Conservation (phyloP, 768 basidiomycete species). For the Exidia glandulosa region DNA sequence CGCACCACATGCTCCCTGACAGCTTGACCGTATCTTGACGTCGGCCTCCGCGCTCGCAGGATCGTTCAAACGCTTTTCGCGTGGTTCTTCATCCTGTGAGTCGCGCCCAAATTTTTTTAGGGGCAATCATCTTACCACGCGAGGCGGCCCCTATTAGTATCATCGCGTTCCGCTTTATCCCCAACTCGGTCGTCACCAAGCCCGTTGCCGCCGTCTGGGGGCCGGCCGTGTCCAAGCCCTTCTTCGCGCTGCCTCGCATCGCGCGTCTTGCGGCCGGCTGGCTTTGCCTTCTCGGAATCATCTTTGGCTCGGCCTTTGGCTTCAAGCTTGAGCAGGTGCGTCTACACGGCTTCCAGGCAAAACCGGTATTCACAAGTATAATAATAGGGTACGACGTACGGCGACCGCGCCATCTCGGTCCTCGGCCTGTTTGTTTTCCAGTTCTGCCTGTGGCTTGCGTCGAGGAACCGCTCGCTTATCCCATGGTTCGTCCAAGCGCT, state of each 20-base stretch:
- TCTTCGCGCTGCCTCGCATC: slow-evolving; percentile 43
- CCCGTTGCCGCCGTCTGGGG: slow-evolving; percentile 68
- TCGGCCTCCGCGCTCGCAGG: slow-evolving; percentile 27
- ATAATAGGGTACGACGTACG: slow-evolving; percentile 49
- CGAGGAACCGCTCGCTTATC: slow-evolving; percentile 48
- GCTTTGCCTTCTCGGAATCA: slow-evolving; percentile 61
- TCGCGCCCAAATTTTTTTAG: not conserved
- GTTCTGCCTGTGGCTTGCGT: slow-evolving; percentile 57
- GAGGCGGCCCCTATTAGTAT: slow-evolving; percentile 26
- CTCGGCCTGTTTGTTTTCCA: slow-evolving; percentile 76
- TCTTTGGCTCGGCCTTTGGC: slow-evolving; percentile 84
- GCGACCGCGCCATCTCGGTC: slow-evolving; percentile 72
- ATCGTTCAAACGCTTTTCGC: slow-evolving; percentile 72
- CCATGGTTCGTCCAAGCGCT: no score
- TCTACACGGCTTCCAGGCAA: slow-evolving; percentile 10
- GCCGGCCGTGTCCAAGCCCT: slow-evolving; percentile 55
- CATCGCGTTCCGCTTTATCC: slow-evolving; percentile 79
- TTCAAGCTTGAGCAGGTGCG: slow-evolving; percentile 49
- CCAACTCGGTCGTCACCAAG: slow-evolving; percentile 52
- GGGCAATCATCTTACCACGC: no score
- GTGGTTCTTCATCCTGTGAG: slow-evolving; percentile 71
- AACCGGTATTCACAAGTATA: not conserved
- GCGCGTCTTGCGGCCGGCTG: slow-evolving; percentile 58
- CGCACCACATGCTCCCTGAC: slow-evolving; percentile 10
- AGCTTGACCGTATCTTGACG: slow-evolving; percentile 3